Base-by-base conservation (phyloP, 352 stramenopile genomes). In the Albugo laibachii region DNA sequence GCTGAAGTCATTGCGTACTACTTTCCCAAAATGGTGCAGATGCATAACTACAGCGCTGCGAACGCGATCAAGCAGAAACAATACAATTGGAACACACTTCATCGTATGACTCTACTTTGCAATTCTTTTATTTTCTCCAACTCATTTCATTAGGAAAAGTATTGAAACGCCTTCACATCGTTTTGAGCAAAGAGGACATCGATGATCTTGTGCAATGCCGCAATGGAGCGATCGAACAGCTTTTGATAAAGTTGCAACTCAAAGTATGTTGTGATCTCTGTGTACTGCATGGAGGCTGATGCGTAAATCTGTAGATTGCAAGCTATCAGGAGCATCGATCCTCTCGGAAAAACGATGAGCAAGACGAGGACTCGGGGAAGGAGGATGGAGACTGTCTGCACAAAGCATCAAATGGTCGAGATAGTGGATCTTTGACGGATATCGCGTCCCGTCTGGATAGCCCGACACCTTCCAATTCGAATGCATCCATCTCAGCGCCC, bases 61-160 rank as follows among this genome's bases (percentile, higher is more conserved):
- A 97, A 96, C 60, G 86, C 80, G 19, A 61, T 91, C 45, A 70
- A 69, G 41, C 91, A 97, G 57, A 97, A 97, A 63, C 65, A 96
- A 46, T 97, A 97, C 67, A 97, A 97, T 59, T 96, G 86, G 83
- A 87, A 84, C 47, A 97, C 92, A 31, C 65, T 97, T 31, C 96
- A 97, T 56, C 69, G 77, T 77, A 57, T 60, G 69, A 24, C n/a
- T 20, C 10, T 43, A 47, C 3, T 18, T 43, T 31, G 24, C 24
- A 31, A 31, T 31, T 31, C 24, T 31, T 31, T 31, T 3, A 8
- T 31, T 3, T 31, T 31, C n/a, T n/a, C n/a, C n/a, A n/a, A 31
- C 3, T 31, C 3, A 8, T 10, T 31, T 31, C 8, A 8, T 8
- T 47, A 81, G 61, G 56, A 18, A 91, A 93, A 57, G 83, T 94